Evolutionary conservation across 2,329 filamentous ascomycete genomes (phyloP), one percentile per base, ranked within the genome.

Genomic region (Botrytis elliptica): DNA sequence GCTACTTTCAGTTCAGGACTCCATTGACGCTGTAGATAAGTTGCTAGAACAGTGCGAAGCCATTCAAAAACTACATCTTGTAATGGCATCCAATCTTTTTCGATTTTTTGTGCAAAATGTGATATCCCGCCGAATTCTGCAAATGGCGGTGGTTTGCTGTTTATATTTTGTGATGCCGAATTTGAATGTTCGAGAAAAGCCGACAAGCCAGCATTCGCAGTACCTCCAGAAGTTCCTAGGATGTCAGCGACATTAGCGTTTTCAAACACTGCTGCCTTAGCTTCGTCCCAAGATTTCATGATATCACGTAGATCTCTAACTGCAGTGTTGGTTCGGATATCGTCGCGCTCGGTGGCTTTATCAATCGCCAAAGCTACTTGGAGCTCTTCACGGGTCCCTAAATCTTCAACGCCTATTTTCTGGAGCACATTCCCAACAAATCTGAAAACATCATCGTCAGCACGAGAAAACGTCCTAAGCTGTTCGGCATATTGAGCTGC

Each of bases 171-270:
- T 0, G 87, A 85, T 5, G 85, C 85, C 0, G 86, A 83, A 76
- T 90, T 90, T 1, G 88, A 86, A 77, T 91, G 88, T 76, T 91
- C 89, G 6, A 91, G 84, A 76, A 91, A 91, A 6, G 88, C 89
- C 1, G 87, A 88, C 25, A 90, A 83, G 14, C 88, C 88, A 44
- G 78, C 79, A 74, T 81, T 82, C n/a, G 79, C 78, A 72, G 74
- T 77, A 36, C 75, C 78, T 42, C 75, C 73, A 16, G 78, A 78
- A 4, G 78, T 78, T 8, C 81, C 81, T 22, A 82, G 75, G 25
- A 81, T 77, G 67, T 81, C 81, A 62, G 78, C 78, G 25, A 77
- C 78, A 75, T 79, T 81, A 18, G 75, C 77, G 52, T 79, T 79
- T 25, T 78, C 69, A 55, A 80, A 81, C 18, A 78, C 79, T 3